Percentiles rank a stretch among this genome's conserved stretches.
phyloP scores from a whole-genome alignment of 208 protist species.

The Acanthamoeba culbertsoni region DNA sequence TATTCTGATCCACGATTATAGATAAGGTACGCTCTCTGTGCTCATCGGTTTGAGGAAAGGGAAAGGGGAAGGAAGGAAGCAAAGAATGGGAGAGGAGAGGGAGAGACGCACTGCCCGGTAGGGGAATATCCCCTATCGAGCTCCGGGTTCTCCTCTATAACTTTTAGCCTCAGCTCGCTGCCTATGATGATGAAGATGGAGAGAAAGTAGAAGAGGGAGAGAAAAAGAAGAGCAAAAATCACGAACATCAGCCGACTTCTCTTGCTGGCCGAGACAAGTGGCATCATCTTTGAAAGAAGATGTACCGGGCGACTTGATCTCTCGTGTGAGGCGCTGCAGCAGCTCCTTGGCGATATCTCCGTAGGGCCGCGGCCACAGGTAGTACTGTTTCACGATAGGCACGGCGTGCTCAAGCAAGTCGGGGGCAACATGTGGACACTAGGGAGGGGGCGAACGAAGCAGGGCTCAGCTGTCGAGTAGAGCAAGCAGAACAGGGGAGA shows the following conservation, averaged over 20 bases:
- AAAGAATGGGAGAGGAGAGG: not conserved
- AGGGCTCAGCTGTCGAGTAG: too few relatives aligned
- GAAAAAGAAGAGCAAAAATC: too few relatives aligned
- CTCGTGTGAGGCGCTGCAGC: not conserved
- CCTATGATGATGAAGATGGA: too few relatives aligned
- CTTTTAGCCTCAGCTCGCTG: not conserved
- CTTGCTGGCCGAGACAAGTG: not conserved
- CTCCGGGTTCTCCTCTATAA: constrained; percentile 3
- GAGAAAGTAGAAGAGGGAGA: too few relatives aligned
- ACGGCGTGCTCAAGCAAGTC: not conserved
- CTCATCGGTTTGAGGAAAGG: not conserved
- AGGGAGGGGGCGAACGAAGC: not conserved
- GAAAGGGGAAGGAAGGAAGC: not conserved
- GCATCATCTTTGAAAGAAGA: not conserved
- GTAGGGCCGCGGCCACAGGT: constrained; percentile 30
- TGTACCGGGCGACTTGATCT: constrained; percentile 34
- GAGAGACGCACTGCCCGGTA: not conserved
- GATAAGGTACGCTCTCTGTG: not conserved
- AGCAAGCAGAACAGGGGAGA: not conserved
- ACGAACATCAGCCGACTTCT: too few relatives aligned
- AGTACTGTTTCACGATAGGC: not conserved
- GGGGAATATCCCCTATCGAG: not conserved
- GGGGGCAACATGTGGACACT: not conserved
- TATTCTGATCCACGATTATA: not conserved
- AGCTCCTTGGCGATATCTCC: constrained; percentile 33